Percentiles rank a stretch among this genome's conserved stretches.
These are phyloP conservation scores for Chaetomium cochliodes DNA, from an alignment of 495 filamentous ascomycete genomes.

Conservation along the genomic window DNA sequence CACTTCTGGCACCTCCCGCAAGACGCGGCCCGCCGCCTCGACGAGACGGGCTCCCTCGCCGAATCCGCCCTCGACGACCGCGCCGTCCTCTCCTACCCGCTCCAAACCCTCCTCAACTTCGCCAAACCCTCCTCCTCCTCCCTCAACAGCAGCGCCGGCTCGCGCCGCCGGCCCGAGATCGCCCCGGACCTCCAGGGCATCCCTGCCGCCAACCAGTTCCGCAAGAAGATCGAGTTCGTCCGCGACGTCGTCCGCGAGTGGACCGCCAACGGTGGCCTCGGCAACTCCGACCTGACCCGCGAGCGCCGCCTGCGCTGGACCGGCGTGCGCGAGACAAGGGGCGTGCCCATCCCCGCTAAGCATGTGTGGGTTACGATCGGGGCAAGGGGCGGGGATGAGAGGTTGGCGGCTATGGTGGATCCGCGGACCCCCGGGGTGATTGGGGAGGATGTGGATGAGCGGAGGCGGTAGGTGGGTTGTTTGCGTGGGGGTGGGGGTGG, in stretches of 20 bases:
- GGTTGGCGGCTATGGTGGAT: constrained; percentile 52
- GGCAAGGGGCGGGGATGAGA: constrained; percentile 67
- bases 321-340: constrained; percentile 62
- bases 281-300: constrained; percentile 53
- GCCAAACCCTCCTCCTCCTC: constrained; percentile 40
- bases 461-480: constrained; percentile 1
- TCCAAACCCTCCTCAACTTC: constrained; percentile 59
- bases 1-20: constrained; percentile 82
- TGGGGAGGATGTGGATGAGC: constrained; percentile 49
- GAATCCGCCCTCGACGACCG: constrained; percentile 63
- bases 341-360: constrained; percentile 58
- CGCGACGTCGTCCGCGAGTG: constrained; percentile 67
- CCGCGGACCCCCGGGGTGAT: constrained; percentile 49
- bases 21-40: constrained; percentile 62
- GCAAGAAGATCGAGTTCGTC: constrained; percentile 76
- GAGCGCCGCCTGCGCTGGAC: constrained; percentile 62
- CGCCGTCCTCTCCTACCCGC: constrained; percentile 58
- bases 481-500: not conserved
- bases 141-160: constrained; percentile 1
- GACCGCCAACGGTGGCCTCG: constrained; percentile 69
- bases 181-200: constrained; percentile 58
- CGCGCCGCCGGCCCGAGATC: constrained; percentile 54
- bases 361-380: constrained; percentile 85
- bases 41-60: constrained; percentile 61
- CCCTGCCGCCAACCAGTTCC: constrained; percentile 73